Conservation (phyloP, 1,284 basidiomycete genomes). For the Sporisorium exsertum region DNA sequence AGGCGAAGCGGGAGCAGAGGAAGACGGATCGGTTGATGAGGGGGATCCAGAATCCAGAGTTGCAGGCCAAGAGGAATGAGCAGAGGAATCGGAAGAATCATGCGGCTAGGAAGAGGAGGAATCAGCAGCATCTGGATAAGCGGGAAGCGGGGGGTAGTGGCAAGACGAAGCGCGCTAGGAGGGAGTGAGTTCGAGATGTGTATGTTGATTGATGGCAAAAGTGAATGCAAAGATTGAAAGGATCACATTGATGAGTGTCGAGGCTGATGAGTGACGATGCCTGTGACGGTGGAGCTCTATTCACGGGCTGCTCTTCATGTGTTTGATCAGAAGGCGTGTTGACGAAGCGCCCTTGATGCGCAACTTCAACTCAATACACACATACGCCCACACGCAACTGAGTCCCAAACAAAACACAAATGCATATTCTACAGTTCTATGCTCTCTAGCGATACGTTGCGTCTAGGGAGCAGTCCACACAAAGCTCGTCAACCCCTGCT, state of each 20-base stretch:
- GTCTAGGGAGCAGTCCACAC: slow-evolving; percentile 52
- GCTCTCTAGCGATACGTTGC: no score
- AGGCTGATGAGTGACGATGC: neutral
- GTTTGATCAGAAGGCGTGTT: no score
- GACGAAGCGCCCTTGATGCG: no score
- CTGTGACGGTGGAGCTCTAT: neutral
- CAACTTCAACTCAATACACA: no score
- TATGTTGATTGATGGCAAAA: neutral
- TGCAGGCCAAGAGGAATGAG: slow-evolving; percentile 38
- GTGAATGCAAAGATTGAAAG: neutral
- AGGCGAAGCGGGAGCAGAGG: slow-evolving; percentile 79
- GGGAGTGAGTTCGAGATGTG: neutral
- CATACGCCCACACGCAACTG: no score
- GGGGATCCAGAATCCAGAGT: slow-evolving; percentile 59
- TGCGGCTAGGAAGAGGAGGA: slow-evolving; percentile 33
- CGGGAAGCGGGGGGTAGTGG: slow-evolving; percentile 41
- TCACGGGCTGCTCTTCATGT: no score
- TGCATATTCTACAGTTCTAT: neutral
- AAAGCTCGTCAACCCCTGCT: slow-evolving; percentile 45
- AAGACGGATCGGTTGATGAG: slow-evolving; percentile 75
- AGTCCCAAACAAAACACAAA: no score
- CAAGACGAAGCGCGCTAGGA: slow-evolving; percentile 34
- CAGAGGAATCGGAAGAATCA: slow-evolving; percentile 36
- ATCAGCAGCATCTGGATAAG: slow-evolving; percentile 34
- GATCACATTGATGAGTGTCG: neutral